Base-by-base conservation (phyloP, 768 basidiomycete genomes). In the Amanita molliuscula region DNA sequence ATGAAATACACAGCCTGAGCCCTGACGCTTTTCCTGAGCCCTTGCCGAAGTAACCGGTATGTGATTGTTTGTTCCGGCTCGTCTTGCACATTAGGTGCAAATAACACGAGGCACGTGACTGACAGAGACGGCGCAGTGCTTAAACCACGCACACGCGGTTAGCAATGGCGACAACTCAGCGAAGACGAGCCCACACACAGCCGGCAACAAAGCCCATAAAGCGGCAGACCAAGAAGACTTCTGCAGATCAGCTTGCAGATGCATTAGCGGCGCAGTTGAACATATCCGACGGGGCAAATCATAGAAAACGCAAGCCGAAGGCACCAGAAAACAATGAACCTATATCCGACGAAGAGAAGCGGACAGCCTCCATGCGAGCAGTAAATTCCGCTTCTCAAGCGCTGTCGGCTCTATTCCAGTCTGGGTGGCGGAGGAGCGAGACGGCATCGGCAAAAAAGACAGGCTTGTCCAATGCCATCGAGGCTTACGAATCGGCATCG, bases 331-430 rank as follows among this genome's bases (percentile, higher is more conserved):
- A 10, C 26, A 36, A 28, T 31, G 31, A 31, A 2, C 16, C 16
- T 31, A n/a, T 16, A 10, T 20, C 16, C 6, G 33, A 50, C 4
- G 74, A 73, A 47, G 69, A 74, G 34, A 61, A 61, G 31, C 70
- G 68, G 20, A 54, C 69, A 0, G 53, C 61, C 3, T 73, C 77
- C 1, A 89, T 88, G 87, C 74, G 75, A 18, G 64, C 70, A 2
- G 76, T 87, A 7, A 89, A 89, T 53, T 44, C 70, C 1, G 74
- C 79, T 0, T 77, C 81, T 4, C 84, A 84, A 55, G 67, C 65
- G 0, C 61, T 90, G 9, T 75, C 81, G 4, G 54, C 56, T 1
- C 50, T 77, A 8, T 61, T 76, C 26, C 76, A 82, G 54, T 71
- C 75, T 0, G 83, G 82, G 1, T 82, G 81, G 82, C 84, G 78